Base-by-base conservation (phyloP, 202 grass and related monocot species). In the Schoenoplectus triqueter region DNA sequence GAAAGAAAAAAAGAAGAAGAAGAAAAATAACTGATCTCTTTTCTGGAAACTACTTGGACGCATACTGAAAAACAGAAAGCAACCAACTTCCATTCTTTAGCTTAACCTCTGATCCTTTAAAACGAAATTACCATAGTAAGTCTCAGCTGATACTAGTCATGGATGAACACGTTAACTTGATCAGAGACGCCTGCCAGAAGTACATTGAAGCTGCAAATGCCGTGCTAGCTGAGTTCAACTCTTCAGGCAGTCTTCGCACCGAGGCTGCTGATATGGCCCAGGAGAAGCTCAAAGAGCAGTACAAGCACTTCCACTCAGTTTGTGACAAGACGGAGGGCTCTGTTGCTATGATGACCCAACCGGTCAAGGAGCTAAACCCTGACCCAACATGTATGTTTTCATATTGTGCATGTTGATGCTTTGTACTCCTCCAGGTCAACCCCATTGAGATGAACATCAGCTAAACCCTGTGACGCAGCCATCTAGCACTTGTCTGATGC, bases 311-410 rank as follows among this genome's bases (percentile, higher is more conserved):
- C 7, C 41, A 48, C 8, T 18, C 8, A 15, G 7, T 39, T 6
- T 82, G 79, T n/a, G 44, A 82, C 79, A 50, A 82, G 13, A 15
- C 60, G 10, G 61, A 82, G 10, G 60, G 19, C 66, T 82, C 66
- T 7, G 3, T 66, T 0, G 5, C 66, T 6, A 21, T 15, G 6
- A 65, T 48, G 14, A 51, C n/a, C 6, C 7, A 31, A 46, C 79
- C 1, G 15, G 39, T 82, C 31, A 19, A 1, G 18, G 79, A 66
- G 17, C 41, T 66, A 31, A 31, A 31, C 31, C 31, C 31, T 31
- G 31, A 31, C 31, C 31, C 31, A 31, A 31, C 31, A 31, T 31
- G 31, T 31, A 31, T 31, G 31, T 31, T 31, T 31, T 31, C 31
- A 31, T 31, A 31, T 31, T 31, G 31, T 31, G 31, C 31, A 31